Evolutionary conservation across 2,329 filamentous ascomycete species (phyloP).

Genomic region (Cytospora paraplurivora): DNA sequence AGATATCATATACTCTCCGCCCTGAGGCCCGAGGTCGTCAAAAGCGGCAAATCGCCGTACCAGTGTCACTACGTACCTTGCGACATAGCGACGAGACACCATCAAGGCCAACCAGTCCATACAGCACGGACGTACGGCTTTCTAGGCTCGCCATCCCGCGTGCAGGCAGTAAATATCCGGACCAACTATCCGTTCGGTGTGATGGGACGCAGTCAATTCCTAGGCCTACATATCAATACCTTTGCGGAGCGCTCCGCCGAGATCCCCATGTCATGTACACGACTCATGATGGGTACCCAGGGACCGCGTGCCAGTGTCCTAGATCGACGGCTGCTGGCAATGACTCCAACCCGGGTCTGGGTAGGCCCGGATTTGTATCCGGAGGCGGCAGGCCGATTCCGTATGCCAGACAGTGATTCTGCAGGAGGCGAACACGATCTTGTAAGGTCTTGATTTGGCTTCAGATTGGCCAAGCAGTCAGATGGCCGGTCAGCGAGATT

Average conservation of each 20-base stretch:
- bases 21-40: not conserved
- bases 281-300: not conserved
- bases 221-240: not conserved
- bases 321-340: not conserved
- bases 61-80: not conserved
- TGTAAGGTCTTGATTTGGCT: conserved; percentile 6
- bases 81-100: not conserved
- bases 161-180: not conserved
- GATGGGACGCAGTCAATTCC: not conserved
- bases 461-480: not conserved
- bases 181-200: not conserved
- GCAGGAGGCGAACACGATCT: conserved; percentile 5
- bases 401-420: conserved; percentile 15
- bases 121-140: not conserved
- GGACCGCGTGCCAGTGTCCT: not conserved
- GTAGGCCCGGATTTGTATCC: not conserved
- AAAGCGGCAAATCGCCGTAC: not conserved
- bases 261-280: not conserved
- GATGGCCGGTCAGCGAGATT: not conserved
- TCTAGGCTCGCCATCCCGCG: not conserved
- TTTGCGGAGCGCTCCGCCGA: not conserved
- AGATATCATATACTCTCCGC: not conserved
- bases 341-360: not conserved
- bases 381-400: conserved; percentile 8
- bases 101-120: not conserved